Evolutionary conservation across 257 asterid genomes (phyloP).

Genomic region (Voacanga thouarsii): DNA sequence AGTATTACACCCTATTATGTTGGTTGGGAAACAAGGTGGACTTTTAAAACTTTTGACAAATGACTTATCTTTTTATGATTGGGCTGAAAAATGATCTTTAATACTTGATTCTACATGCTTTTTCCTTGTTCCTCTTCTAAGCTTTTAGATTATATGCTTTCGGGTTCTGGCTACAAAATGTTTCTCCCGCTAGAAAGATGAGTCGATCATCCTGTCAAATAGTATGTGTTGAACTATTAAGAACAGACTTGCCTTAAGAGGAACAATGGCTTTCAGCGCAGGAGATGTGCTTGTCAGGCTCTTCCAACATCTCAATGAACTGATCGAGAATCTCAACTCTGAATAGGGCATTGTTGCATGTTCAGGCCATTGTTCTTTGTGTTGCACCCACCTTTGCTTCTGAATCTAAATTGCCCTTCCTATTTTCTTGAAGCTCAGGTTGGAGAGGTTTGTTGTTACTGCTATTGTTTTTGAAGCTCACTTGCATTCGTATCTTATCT

Average conservation of each 20-base stretch:
- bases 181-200: neutral
- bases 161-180: neutral
- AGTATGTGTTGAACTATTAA: neutral
- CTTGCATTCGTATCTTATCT: neutral
- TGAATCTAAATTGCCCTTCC: neutral
- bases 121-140: neutral
- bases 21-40: neutral
- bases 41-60: conserved; percentile 1
- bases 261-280: neutral
- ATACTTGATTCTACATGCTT: neutral
- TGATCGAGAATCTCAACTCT: neutral
- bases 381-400: neutral
- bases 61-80: neutral
- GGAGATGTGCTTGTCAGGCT: neutral
- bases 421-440: neutral
- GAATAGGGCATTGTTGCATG: neutral
- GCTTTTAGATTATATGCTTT: neutral
- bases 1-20: neutral
- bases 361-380: neutral
- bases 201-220: neutral
- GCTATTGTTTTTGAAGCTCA: neutral
- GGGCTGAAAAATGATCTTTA: neutral
- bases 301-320: neutral
- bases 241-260: neutral
- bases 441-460: neutral